Percentiles rank a stretch among this genome's conserved stretches.
phyloP scores from a whole-genome alignment of 805 yeast genomes.

The Metschnikowia peoriensis region DNA sequence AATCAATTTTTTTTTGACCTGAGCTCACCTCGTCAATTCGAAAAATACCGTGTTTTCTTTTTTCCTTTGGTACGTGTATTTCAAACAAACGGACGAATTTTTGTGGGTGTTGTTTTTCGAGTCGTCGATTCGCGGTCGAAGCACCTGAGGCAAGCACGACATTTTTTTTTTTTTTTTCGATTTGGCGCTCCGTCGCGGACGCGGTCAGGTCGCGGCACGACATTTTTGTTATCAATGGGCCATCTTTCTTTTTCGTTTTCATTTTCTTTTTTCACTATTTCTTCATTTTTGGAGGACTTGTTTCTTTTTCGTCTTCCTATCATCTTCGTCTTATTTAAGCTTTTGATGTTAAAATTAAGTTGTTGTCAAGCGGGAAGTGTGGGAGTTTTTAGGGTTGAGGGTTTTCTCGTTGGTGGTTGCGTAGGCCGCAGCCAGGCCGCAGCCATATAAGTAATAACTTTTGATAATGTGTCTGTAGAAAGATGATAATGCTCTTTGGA shows the following conservation, averaged over 20 bases:
- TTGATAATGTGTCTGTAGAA: no score
- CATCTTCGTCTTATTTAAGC: no score
- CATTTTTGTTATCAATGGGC: not conserved
- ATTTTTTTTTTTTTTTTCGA: not conserved
- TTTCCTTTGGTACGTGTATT: not conserved
- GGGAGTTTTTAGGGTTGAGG: no score
- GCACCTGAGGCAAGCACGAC: conserved; percentile 5
- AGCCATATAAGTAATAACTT: no score
- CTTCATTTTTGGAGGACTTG: no score
- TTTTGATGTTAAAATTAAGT: no score
- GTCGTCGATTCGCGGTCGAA: conserved; percentile 2
- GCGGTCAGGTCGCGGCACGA: not conserved
- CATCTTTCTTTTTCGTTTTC: not conserved
- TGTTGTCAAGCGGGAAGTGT: no score
- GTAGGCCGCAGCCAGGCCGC: no score
- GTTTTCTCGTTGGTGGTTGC: no score
- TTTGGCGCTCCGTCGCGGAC: not conserved
- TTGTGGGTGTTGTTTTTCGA: conserved; percentile 10
- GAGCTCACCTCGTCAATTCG: not conserved
- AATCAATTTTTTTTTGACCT: not conserved
- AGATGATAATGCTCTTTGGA: no score
- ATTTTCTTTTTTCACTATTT: no score
- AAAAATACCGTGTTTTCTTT: conserved; percentile 1
- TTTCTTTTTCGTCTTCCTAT: no score
- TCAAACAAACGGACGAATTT: conserved; percentile 1